Percentiles rank a stretch among this genome's conserved stretches.
Conservation (phyloP, 2,329 filamentous ascomycete species). For the Ciborinia camelliae region DNA sequence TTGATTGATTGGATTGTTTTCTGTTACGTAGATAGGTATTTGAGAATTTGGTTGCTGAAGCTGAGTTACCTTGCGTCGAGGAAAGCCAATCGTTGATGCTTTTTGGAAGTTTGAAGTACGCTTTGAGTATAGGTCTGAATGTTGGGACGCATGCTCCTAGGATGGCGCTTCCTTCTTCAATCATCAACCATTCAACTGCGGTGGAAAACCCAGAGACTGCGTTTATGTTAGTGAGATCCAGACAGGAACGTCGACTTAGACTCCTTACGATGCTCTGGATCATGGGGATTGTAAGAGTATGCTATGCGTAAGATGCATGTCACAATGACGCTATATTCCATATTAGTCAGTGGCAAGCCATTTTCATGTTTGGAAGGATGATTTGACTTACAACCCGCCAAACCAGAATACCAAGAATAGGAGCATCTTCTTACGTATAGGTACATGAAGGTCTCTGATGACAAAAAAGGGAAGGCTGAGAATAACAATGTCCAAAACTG, state of each 20-base stretch:
- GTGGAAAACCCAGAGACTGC: constrained; percentile 8
- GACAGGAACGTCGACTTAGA: background rate
- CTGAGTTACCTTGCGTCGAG: background rate
- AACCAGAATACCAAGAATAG: constrained; percentile 15
- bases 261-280: background rate
- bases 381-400: constrained; percentile 15
- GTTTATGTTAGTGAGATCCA: background rate
- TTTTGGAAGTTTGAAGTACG: constrained; percentile 10
- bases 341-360: background rate
- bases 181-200: constrained; percentile 14
- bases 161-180: constrained; percentile 16
- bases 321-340: constrained; percentile 7
- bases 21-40: background rate
- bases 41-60: background rate
- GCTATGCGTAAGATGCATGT: constrained; percentile 15
- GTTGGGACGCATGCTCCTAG: constrained; percentile 15
- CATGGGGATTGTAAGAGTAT: constrained; percentile 15
- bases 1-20: background rate
- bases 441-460: constrained; percentile 15
- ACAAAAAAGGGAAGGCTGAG: constrained; percentile 13
- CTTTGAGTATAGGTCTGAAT: constrained; percentile 10
- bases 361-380: background rate
- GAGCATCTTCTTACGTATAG: constrained; percentile 14
- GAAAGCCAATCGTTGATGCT: constrained; percentile 6
- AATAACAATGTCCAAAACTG: constrained; percentile 8